Evolutionary conservation across 2,329 filamentous ascomycete species (phyloP).

Genomic region (Aspergillus quadricinctus): DNA sequence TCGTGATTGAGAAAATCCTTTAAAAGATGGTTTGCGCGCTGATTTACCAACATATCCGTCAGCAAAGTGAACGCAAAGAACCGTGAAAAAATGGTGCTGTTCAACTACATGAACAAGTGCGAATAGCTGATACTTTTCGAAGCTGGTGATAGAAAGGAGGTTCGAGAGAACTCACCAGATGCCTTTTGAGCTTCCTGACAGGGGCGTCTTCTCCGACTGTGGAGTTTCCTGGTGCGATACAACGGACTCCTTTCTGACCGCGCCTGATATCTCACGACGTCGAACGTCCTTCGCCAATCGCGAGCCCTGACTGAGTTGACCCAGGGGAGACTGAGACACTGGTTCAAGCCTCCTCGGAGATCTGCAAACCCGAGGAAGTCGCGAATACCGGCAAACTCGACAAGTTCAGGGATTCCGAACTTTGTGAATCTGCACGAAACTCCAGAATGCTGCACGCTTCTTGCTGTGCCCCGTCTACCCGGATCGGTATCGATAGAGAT

Average conservation of each 20-base stretch:
- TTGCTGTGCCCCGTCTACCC: background rate
- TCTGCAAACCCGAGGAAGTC: conserved; percentile 6
- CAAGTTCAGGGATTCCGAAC: background rate
- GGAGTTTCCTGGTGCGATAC: background rate
- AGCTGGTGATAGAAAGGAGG: background rate
- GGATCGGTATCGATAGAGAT: background rate
- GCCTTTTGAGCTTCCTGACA: background rate
- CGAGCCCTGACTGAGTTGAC: background rate
- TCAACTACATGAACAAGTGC: background rate
- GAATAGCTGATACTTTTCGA: background rate
- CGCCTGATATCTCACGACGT: background rate
- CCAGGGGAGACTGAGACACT: conserved; percentile 9
- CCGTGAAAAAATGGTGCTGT: background rate
- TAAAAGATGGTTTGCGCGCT: background rate
- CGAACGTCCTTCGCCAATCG: background rate
- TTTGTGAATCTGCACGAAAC: background rate
- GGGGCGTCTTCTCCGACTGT: background rate
- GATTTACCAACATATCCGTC: background rate
- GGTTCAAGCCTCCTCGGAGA: conserved; percentile 7
- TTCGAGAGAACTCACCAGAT: background rate
- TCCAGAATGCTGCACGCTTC: background rate
- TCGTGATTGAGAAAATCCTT: background rate
- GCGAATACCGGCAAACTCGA: background rate
- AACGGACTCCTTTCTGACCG: background rate
- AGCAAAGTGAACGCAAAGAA: background rate